Evolutionary conservation across 1,284 basidiomycete species (phyloP), one percentile per base, ranked within the genome.

Genomic region (Pulchroboletus neoregius): DNA sequence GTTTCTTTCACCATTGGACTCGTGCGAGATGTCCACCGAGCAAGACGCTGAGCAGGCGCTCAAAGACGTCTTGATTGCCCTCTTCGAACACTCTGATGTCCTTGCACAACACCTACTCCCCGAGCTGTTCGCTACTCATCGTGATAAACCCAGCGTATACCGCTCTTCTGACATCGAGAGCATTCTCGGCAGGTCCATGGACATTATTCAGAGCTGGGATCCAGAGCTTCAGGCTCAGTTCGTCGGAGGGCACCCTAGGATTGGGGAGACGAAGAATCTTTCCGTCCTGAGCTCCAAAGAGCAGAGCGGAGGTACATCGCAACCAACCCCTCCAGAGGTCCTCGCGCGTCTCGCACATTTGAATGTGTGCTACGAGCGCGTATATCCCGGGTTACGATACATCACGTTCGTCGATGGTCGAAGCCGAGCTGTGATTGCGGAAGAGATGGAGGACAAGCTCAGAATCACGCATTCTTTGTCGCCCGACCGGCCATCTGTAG

Each of bases 321-420:
- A 62, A 13, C 69, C 71, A 16, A 84, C 84, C 11, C 73, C 82
- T 7, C 80, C 82, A n/a, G 78, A 79, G 50, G 80, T 89, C 20
- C 69, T 89, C 13, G 73, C 65, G 8, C 77, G 85, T 8, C 71
- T 84, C 11, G 73, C 61, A 30, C 74, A 83, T 55, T 76, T 95
- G 41, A 95, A 95, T 57, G 72, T 70, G 6, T 78, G 81, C 49
- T 95, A 94, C 61, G 88, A 91, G 62, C 69, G 63, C 22, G 70
- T 70, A 42, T 95, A 84, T 59, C 83, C 87, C 0, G 82, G 83
- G 2, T 66, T 95, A 50, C 74, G 86, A 22, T 95, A 91, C 61
- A 88, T 94, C 68, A 94, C 91, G 3, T 95, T 94, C 61, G 93
- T 95, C 37, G 91, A 92, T 61, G 90, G 90, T 27, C 76, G 93